These are phyloP conservation scores for Drosera capensis DNA, from an alignment of 148 eudicot species.

Conservation along the genomic window DNA sequence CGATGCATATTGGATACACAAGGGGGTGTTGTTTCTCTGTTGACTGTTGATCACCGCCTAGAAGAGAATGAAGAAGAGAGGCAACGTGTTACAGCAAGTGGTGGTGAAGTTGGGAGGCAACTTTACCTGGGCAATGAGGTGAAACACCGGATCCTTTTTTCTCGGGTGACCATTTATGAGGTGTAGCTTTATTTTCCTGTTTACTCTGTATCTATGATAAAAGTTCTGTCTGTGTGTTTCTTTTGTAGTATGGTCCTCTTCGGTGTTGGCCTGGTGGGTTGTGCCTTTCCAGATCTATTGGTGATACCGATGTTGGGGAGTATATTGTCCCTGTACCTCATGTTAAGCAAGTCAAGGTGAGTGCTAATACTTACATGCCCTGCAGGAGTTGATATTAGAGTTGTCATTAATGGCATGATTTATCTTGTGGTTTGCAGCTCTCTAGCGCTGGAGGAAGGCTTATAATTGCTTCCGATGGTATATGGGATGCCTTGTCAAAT, in stretches of 20 bases:
- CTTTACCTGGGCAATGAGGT: conserved; percentile 66
- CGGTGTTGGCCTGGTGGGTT: conserved; percentile 97
- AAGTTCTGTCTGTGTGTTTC: background rate
- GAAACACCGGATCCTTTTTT: conserved; percentile 3
- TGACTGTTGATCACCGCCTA: conserved; percentile 83
- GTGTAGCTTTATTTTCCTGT: too few relatives aligned
- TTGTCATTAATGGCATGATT: background rate
- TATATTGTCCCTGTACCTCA: conserved; percentile 76
- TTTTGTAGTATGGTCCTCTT: conserved; percentile 64
- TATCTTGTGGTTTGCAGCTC: conserved; percentile 20
- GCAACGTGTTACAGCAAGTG: conserved; percentile 69
- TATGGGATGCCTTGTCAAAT: conserved; percentile 83
- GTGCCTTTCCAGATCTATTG: conserved; percentile 89
- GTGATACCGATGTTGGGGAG: conserved; percentile 85
- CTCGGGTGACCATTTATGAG: too few relatives aligned
- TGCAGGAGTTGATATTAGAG: background rate
- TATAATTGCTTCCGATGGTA: conserved; percentile 84
- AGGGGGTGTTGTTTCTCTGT: conserved; percentile 43
- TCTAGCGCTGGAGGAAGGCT: conserved; percentile 77
- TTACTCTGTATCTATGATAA: too few relatives aligned
- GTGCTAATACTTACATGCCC: background rate
- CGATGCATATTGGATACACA: conserved; percentile 78
- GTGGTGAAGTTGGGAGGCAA: conserved; percentile 87
- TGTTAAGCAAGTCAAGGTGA: conserved; percentile 90
- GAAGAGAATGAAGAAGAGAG: conserved; percentile 83